Evolutionary conservation across 164 flowering plant species (phyloP).

Genomic region (Sedum album): DNA sequence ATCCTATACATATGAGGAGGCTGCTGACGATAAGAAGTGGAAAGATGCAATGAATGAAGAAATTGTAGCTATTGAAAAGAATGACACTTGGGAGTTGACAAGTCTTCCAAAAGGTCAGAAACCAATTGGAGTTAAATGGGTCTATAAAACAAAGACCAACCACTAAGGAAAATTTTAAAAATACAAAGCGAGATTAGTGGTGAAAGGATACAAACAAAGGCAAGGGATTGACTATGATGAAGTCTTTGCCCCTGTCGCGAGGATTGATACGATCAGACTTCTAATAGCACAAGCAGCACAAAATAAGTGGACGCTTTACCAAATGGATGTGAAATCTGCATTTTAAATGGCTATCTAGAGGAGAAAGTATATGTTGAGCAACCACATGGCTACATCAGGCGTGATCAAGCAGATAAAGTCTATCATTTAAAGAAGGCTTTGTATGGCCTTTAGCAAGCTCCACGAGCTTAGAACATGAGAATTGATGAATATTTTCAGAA

Average conservation of each 20-base stretch:
- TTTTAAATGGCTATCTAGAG: background rate
- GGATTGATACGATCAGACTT: too few species aligned
- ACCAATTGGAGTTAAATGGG: background rate
- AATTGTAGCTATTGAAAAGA: background rate
- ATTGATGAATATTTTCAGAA: background rate
- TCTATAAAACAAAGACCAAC: background rate
- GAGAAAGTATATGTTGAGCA: background rate
- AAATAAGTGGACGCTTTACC: background rate
- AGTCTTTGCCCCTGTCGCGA: background rate
- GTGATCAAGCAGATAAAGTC: background rate
- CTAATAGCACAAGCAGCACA: background rate
- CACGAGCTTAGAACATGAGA: background rate
- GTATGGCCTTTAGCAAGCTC: background rate
- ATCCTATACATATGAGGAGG: background rate
- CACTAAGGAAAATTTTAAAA: background rate
- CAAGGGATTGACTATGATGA: background rate
- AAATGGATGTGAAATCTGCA: background rate
- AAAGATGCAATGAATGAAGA: background rate
- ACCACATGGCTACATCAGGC: background rate
- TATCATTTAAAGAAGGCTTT: background rate
- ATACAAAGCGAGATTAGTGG: background rate
- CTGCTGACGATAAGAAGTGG: background rate
- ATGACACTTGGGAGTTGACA: background rate
- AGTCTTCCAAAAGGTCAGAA: background rate
- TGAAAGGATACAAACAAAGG: background rate